Conservation (phyloP, 2,329 filamentous ascomycete species). For the Clarireedia hainanense region DNA sequence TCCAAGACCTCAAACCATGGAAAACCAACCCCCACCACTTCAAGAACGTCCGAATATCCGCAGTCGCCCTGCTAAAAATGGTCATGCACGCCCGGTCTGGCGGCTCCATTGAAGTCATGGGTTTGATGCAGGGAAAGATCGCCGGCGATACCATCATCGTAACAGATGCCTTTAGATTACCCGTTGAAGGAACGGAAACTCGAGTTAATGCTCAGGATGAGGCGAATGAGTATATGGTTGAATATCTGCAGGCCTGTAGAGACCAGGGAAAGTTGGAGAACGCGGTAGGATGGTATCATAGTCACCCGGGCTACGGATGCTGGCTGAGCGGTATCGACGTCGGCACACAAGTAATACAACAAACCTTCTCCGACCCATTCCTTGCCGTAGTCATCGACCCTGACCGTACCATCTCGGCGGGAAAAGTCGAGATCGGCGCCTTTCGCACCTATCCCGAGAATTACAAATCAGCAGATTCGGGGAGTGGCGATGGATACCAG, state of each 20-base stretch:
- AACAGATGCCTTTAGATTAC: conserved; percentile 86
- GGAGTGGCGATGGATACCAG: conserved; percentile 52
- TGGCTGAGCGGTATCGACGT: conserved; percentile 98
- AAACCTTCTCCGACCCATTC: conserved; percentile 82
- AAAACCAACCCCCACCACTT: conserved; percentile 74
- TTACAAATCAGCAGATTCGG: conserved; percentile 50
- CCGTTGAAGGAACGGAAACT: conserved; percentile 97
- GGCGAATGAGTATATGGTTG: conserved; percentile 93
- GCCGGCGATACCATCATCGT: conserved; percentile 79
- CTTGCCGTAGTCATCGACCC: conserved; percentile 95
- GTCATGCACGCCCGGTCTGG: conserved; percentile 98
- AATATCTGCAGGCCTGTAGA: conserved; percentile 70
- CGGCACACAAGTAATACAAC: conserved; percentile 76
- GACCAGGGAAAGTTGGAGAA: conserved; percentile 80
- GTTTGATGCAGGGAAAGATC: conserved; percentile 93
- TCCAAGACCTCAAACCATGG: conserved; percentile 66
- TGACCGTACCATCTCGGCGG: conserved; percentile 86
- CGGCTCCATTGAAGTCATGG: conserved; percentile 91
- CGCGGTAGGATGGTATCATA: conserved; percentile 96
- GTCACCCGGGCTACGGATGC: conserved; percentile 94
- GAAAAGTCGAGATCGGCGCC: conserved; percentile 91
- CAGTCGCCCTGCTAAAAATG: conserved; percentile 95
- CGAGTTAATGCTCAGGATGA: conserved; percentile 93
- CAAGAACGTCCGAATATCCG: conserved; percentile 87
- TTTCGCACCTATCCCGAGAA: conserved; percentile 83